A percentile compares a stretch with the other conserved stretches of the same genome.
These are phyloP conservation scores for Capillidium rhysosporum DNA, from an alignment of 371 early-diverging fungal species.

Conservation along the genomic window DNA sequence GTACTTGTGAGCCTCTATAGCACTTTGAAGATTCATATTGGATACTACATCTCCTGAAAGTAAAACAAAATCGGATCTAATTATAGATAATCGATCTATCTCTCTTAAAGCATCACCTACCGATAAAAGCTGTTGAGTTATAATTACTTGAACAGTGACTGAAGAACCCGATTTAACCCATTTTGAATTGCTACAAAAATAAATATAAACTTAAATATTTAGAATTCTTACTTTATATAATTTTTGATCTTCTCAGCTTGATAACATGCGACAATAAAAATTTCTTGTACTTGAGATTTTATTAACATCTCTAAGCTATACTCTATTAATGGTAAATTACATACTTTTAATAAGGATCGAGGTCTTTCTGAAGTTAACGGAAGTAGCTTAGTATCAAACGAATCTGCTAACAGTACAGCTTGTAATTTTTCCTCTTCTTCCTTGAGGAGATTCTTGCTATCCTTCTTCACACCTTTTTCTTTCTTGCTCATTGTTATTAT, in stretches of 20 bases:
- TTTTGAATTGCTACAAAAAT: constrained; percentile 27
- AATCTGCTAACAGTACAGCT: constrained; percentile 86
- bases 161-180: constrained; percentile 42
- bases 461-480: no score
- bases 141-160: constrained; percentile 47
- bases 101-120: constrained; percentile 88
- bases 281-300: constrained; percentile 61
- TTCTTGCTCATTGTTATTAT: no score
- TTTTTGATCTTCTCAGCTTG: constrained; percentile 63
- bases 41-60: constrained; percentile 79
- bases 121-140: constrained; percentile 55
- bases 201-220: neutral
- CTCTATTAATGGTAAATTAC: constrained; percentile 86
- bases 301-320: constrained; percentile 84
- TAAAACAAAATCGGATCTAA: constrained; percentile 77
- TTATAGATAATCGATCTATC: constrained; percentile 59
- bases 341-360: constrained; percentile 76
- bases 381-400: constrained; percentile 66
- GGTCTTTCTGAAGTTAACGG: constrained; percentile 79
- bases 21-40: constrained; percentile 58
- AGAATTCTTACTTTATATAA: constrained; percentile 47
- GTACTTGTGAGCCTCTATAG: constrained; percentile 57
- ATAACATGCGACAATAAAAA: constrained; percentile 64
- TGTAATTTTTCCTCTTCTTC: constrained; percentile 24
- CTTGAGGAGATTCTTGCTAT: no score